Conservation (phyloP, 169 alveolate species). For the Babesia divergens region DNA sequence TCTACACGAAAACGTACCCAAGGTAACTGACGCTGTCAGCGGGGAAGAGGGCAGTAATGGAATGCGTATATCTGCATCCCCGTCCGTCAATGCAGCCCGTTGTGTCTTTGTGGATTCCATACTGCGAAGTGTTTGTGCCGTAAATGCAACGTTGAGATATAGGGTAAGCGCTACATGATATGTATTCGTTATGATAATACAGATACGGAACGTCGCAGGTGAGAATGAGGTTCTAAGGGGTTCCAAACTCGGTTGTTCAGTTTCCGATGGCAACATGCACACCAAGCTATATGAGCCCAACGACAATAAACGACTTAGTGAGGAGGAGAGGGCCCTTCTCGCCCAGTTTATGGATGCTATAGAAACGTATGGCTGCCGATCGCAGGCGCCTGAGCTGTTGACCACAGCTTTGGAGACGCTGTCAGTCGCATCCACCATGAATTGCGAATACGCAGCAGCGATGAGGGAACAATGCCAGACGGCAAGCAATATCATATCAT, state of each 20-base stretch:
- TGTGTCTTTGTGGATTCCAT: not conserved
- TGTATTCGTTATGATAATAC: not conserved
- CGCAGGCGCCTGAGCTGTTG: conserved; percentile 9
- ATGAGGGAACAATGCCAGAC: not conserved
- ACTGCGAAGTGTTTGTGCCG: conserved; percentile 3
- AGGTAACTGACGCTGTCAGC: not conserved
- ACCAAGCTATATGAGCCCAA: not conserved
- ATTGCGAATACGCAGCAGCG: too few relatives aligned
- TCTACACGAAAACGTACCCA: not conserved
- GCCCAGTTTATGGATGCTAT: not conserved
- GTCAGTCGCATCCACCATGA: not conserved
- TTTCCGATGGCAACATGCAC: conserved; percentile 17
- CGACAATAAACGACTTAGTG: not conserved
- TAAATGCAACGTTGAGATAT: not conserved
- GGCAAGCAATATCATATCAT: not conserved
- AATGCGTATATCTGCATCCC: not conserved
- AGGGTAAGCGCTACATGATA: not conserved
- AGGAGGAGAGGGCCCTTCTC: conserved; percentile 4
- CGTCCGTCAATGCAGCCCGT: not conserved
- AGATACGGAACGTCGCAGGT: not conserved
- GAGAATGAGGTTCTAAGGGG: not conserved
- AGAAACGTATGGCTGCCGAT: not conserved
- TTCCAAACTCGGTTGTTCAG: not conserved
- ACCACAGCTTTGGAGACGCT: conserved; percentile 21
- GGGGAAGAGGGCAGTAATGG: not conserved